phyloP scores from a whole-genome alignment of 2,329 filamentous ascomycete genomes.

The Trichoderma koningii region DNA sequence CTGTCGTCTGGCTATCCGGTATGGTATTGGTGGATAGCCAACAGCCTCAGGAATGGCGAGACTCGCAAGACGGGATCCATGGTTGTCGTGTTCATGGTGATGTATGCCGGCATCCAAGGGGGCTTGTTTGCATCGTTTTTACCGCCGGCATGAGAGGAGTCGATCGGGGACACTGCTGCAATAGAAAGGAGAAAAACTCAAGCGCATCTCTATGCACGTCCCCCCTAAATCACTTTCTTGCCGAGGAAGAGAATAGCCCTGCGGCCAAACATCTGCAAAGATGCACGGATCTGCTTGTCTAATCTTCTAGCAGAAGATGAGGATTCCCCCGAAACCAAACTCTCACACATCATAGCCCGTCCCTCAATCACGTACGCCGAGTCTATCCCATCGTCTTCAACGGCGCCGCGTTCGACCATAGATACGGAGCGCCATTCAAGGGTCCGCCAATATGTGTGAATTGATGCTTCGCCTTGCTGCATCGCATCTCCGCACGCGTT shows the following conservation, averaged over 20 bases:
- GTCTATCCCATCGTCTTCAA: background rate
- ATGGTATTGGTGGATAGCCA: constrained; percentile 83
- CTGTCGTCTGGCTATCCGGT: constrained; percentile 85
- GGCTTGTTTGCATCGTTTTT: constrained; percentile 87
- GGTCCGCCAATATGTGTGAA: background rate
- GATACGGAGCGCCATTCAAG: background rate
- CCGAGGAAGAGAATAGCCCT: no score
- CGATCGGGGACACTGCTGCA: background rate
- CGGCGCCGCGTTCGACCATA: background rate
- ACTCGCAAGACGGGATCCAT: constrained; percentile 39
- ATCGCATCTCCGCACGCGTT: background rate
- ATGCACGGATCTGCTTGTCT: no score
- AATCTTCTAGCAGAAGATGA: no score
- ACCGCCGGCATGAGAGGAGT: constrained; percentile 70
- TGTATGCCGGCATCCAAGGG: constrained; percentile 82
- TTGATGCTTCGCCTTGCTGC: background rate
- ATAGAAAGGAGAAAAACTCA: background rate
- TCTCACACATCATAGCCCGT: no score
- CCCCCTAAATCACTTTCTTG: background rate
- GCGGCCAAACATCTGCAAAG: no score
- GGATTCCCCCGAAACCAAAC: no score
- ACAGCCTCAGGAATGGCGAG: constrained; percentile 43
- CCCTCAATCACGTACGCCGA: background rate
- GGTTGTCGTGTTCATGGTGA: constrained; percentile 68
- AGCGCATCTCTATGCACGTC: background rate